Evolutionary conservation across 164 flowering plant genomes (phyloP).

Genomic region (Pachysandra terminalis): DNA sequence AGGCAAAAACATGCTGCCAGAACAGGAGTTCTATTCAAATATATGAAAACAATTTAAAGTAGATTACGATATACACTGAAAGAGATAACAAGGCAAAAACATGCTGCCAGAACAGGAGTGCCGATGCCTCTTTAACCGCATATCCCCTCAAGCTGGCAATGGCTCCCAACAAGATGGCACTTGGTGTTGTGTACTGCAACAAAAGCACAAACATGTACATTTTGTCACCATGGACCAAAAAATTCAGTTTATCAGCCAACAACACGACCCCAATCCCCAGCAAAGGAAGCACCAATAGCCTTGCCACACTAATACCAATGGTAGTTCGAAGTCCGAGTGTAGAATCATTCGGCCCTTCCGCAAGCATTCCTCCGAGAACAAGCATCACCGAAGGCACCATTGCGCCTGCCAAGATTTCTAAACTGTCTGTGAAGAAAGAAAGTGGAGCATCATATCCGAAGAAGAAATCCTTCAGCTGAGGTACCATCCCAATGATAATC

Average conservation of each 20-base stretch:
- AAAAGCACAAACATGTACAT: conserved; percentile 59
- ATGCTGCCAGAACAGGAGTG: conserved; percentile 72
- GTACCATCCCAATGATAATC: conserved; percentile 61
- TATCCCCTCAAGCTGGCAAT: conserved; percentile 71
- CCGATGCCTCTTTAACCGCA: conserved; percentile 64
- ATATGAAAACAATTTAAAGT: conserved; percentile 45
- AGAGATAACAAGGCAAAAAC: too few species aligned
- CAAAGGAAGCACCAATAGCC: conserved; percentile 59
- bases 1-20: too few species aligned
- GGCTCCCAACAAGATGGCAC: conserved; percentile 69
- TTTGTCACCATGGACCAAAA: conserved; percentile 36
- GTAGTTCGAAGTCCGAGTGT: conserved; percentile 38
- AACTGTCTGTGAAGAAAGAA: conserved; percentile 53
- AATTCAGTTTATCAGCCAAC: conserved; percentile 34
- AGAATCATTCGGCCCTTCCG: conserved; percentile 44
- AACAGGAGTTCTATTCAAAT: too few species aligned
- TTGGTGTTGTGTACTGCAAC: conserved; percentile 63
- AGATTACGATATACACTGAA: conserved; percentile 40
- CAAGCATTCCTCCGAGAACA: conserved; percentile 43
- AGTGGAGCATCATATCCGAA: conserved; percentile 80
- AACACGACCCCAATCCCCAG: conserved; percentile 49
- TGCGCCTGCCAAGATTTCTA: conserved; percentile 35
- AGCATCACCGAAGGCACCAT: conserved; percentile 41
- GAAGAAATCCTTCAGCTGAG: conserved; percentile 49
- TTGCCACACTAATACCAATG: conserved; percentile 33